phyloP scores from a whole-genome alignment of 2,329 filamentous ascomycete species.

The Claviceps spartinae region DNA sequence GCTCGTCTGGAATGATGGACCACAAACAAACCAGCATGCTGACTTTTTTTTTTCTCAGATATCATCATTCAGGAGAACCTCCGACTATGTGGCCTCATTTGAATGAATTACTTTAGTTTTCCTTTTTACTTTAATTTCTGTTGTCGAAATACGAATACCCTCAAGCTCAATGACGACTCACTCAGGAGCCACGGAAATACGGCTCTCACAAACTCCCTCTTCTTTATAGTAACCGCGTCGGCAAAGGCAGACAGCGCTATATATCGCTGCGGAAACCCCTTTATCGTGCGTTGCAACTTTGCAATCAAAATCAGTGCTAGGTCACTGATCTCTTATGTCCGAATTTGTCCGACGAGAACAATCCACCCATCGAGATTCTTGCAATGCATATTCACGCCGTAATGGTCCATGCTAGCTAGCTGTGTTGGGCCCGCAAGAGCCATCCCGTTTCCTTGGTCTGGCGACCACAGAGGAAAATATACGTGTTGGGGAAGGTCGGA shows the following conservation, averaged over 20 bases:
- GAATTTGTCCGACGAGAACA: not conserved
- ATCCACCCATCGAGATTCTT: not conserved
- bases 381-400: conserved; percentile 1
- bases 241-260: conserved; percentile 10
- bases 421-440: not conserved
- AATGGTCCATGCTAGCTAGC: not conserved
- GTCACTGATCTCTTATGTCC: not conserved
- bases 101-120: conserved; percentile 31
- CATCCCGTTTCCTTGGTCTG: not conserved
- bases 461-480: not conserved
- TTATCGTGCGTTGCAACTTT: not conserved
- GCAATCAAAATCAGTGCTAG: not conserved
- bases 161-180: conserved; percentile 27
- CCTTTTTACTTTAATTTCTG: conserved; percentile 12
- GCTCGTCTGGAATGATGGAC: not conserved
- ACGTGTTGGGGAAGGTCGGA: not conserved
- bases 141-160: conserved; percentile 26
- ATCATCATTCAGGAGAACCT: conserved; percentile 99
- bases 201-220: conserved; percentile 24
- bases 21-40: conserved; percentile 19
- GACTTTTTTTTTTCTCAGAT: conserved; percentile 47
- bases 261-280: not conserved
- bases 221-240: conserved; percentile 19
- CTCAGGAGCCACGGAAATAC: conserved; percentile 23
- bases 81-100: conserved; percentile 92